These are phyloP conservation scores for Gentiana dahurica DNA, from an alignment of 257 asterid species.

Conservation along the genomic window DNA sequence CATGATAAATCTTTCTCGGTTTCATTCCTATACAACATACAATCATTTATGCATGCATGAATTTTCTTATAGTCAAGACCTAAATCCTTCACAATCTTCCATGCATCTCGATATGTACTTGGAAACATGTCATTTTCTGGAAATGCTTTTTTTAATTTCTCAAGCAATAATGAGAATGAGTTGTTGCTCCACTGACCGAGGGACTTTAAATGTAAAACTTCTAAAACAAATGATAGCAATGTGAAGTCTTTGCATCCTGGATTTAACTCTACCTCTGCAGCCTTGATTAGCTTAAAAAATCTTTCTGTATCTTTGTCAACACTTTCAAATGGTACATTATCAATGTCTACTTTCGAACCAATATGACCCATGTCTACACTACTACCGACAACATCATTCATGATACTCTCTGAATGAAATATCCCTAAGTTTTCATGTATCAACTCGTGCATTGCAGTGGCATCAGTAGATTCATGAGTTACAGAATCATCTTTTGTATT, in stretches of 20 bases:
- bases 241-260: slow-evolving; percentile 1
- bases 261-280: not conserved
- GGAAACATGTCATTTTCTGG: too few relatives aligned
- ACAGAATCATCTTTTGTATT: not conserved
- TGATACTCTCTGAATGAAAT: too few relatives aligned
- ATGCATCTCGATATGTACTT: too few relatives aligned
- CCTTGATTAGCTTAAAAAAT: not conserved
- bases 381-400: too few relatives aligned
- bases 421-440: not conserved
- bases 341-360: not conserved
- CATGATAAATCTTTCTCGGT: too few relatives aligned
- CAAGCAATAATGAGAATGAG: not conserved
- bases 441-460: not conserved
- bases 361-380: too few relatives aligned
- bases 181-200: not conserved
- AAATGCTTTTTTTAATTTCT: too few relatives aligned
- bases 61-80: too few relatives aligned
- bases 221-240: not conserved
- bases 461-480: too few relatives aligned
- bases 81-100: too few relatives aligned
- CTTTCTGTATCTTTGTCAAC: not conserved
- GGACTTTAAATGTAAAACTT: not conserved
- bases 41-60: too few relatives aligned
- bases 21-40: too few relatives aligned
- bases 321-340: not conserved